These are phyloP conservation scores for Tylopilus rubrobrunneus DNA, from an alignment of 768 basidiomycete genomes.

Conservation along the genomic window DNA sequence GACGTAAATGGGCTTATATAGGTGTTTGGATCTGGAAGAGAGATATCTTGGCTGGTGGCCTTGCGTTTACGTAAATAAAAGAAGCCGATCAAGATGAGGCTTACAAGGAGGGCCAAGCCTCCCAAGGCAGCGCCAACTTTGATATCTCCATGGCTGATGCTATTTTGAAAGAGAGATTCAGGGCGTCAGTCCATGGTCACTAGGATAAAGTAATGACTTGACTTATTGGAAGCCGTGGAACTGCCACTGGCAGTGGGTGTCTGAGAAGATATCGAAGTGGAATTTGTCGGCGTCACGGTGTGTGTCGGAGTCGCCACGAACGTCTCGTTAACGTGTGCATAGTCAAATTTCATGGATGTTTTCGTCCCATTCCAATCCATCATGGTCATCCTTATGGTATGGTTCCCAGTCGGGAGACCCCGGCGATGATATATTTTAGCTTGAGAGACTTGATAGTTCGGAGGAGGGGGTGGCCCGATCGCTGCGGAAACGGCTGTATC, in stretches of 20 bases:
- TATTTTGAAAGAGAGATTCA: background rate
- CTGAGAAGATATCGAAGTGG: conserved; percentile 5
- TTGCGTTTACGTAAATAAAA: conserved; percentile 9
- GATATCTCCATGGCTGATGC: conserved; percentile 9
- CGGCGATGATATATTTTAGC: conserved; percentile 17
- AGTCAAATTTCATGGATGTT: conserved; percentile 27
- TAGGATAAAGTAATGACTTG: background rate
- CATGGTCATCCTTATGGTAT: conserved; percentile 22
- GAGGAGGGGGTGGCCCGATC: conserved; percentile 1
- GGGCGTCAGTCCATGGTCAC: conserved; percentile 1
- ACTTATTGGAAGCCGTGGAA: conserved; percentile 8
- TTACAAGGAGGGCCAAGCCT: conserved; percentile 1
- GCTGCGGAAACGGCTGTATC: background rate
- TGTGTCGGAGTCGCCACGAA: conserved; percentile 5
- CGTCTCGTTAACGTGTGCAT: conserved; percentile 23
- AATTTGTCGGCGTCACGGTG: conserved; percentile 10
- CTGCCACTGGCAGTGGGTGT: too few species aligned
- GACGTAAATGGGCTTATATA: too few species aligned
- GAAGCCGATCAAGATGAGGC: background rate
- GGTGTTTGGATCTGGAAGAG: too few species aligned
- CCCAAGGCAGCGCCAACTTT: conserved; percentile 15
- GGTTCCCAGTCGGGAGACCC: conserved; percentile 12
- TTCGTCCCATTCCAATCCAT: conserved; percentile 13
- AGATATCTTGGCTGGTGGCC: background rate
- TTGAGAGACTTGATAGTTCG: conserved; percentile 4